Base-by-base conservation (phyloP, 1,284 basidiomycete genomes). In the Pseudozyma pruni region DNA sequence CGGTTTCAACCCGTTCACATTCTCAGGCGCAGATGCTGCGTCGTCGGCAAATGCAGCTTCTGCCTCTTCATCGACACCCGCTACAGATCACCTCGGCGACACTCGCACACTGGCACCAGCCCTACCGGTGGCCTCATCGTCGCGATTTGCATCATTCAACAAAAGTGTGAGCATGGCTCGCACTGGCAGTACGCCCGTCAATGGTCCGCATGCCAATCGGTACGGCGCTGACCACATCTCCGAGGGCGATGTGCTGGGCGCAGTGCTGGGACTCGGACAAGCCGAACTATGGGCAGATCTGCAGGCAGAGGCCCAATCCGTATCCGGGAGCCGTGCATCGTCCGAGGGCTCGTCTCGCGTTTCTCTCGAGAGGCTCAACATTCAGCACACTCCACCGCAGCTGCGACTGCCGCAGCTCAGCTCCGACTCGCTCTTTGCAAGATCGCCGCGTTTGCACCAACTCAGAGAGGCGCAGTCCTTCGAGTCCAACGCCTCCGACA, bases 241-340 rank as follows among this genome's bases (percentile, higher is more conserved):
- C 22, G 66, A 72, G 22, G 76, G 76, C 17, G 76, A 79, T 27
- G 75, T 79, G 19, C 63, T 79, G 11, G 75, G 76, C 7, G 76
- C 76, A 17, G 63, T 79, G 13, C 67, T 79, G n/a, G 75, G 72
- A n/a, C 56, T 78, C 16, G 45, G 70, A 13, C 52, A 72, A 35
- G 51, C 48, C 10, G 70, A 71, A 20, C 20, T 61, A 13, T 60
- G 61, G 68, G 27, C 56, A 14, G 58, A 47, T 23, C 23, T 42
- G 20, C 49, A 35, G 7, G 32, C 43, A 16, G 48, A 37, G 4
- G 11, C 43, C 8, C 49, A 54, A 10, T 38, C 39, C 11, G 45
- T 42, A 8, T 31, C 45, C 3, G 40, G 45, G 17, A 40, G 35
- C 2, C 40, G 46, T n/a, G 41, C 53, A 43, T 58, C 59, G 3